Evolutionary conservation across 1,139 yeast species (phyloP).

Genomic region (Lodderomyces orthopsilosis): DNA sequence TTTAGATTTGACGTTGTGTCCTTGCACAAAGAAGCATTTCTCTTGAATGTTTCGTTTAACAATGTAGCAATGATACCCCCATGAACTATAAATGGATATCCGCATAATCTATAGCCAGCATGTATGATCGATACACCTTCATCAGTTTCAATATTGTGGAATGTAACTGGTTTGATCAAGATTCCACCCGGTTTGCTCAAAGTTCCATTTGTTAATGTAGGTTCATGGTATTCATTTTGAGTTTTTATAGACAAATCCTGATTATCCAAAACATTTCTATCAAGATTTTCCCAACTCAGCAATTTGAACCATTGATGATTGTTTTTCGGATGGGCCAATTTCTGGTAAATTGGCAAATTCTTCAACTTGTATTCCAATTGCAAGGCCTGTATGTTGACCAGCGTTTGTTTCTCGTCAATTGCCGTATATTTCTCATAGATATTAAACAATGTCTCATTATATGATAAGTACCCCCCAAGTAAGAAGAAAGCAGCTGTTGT

Average conservation of each 20-base stretch:
- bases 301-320: constrained; percentile 43
- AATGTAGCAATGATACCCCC: constrained; percentile 89
- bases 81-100: constrained; percentile 84
- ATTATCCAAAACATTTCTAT: constrained; percentile 39
- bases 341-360: constrained; percentile 50
- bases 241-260: constrained; percentile 18
- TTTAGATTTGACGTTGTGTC: constrained; percentile 31
- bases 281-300: constrained; percentile 62
- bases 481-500: constrained; percentile 25
- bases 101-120: constrained; percentile 76
- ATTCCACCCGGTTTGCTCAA: constrained; percentile 70
- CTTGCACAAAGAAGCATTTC: constrained; percentile 49
- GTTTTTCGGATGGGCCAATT: constrained; percentile 37
- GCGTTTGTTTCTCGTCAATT: constrained; percentile 15
- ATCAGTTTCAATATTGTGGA: constrained; percentile 53
- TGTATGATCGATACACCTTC: constrained; percentile 71
- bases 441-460: constrained; percentile 35
- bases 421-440: constrained; percentile 30
- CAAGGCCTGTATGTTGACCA: constrained; percentile 18
- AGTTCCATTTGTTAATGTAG: constrained; percentile 30
- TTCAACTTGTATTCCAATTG: constrained; percentile 48
- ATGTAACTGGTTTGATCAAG: constrained; percentile 68
- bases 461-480: constrained; percentile 32
- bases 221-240: constrained; percentile 32
- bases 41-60: constrained; percentile 68